Base-by-base conservation (phyloP, 768 basidiomycete genomes). In the Asterophora lycoperdoides region DNA sequence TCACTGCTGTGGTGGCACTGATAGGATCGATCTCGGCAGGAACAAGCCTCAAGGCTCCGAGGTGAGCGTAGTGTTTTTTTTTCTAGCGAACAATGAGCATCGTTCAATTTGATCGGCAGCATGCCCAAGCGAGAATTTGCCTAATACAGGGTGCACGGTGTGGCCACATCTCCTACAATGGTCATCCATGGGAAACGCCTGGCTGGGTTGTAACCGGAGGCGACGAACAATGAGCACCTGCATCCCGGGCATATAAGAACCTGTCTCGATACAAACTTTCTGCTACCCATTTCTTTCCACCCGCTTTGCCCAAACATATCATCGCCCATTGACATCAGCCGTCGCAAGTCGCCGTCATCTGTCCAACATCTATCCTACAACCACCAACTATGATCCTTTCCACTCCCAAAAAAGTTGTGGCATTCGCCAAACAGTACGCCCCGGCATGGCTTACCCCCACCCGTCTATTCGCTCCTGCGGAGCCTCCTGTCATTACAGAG, bases 341-440 rank as follows among this genome's bases (percentile, higher is more conserved):
- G 28, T 34, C 18, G 20, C 46, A 34, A 48, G 29, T 38, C 44
- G 29, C 38, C 14, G 20, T 40, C 32, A 33, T 26, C n/a, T 23
- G 28, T 45, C 33, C 7, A 23, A 23, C 30, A 40, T 6, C 15
- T 39, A n/a, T 19, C 14, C 23, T 23, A 23, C 23, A 23, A 23
- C 6, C 23, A 23, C 23, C 23, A 23, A 23, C 33, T 15, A 48
- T 55, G 49, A 51, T 51, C 5, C 43, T 51, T 8, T 32, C 43
- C 15, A 44, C 28, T 18, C 46, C 53, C 18, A 44, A 51, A 29
- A 55, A 55, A 19, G 38, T 55, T n/a, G n/a, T 55, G 10, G 11
- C 29, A 15, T 30, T 42, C 40, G 46, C 43, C 13, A 51, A 44
- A 32, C 41, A 39, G n/a, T 44, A 43, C 10, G 32, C 46, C 33